A percentile compares a stretch with the other conserved stretches of the same genome.
These are phyloP conservation scores for Wickerhamiella hasegawae DNA, from an alignment of 805 yeast species.

Conservation along the genomic window DNA sequence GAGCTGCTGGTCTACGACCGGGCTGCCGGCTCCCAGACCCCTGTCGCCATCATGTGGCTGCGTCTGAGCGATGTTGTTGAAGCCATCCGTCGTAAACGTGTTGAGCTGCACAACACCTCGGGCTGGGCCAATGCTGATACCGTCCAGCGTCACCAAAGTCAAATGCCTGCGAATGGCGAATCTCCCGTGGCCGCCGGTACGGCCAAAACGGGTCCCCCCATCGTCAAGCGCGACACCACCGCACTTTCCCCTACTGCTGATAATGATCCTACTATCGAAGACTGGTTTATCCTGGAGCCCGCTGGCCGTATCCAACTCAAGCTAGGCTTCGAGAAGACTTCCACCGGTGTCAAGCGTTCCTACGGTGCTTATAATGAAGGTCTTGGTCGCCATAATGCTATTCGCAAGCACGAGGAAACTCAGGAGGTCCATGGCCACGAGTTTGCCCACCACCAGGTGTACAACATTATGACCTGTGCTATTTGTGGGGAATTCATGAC, in stretches of 20 bases:
- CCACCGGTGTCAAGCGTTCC: conserved; percentile 2
- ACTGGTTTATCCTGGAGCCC: conserved; percentile 90
- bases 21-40: conserved; percentile 40
- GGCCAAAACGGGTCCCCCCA: neutral
- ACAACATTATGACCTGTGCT: conserved; percentile 94
- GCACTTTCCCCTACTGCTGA: neutral
- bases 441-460: conserved; percentile 76
- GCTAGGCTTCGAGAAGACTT: conserved; percentile 49
- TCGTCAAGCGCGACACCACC: neutral
- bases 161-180: neutral
- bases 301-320: conserved; percentile 75
- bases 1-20: conserved; percentile 80
- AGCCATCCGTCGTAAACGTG: conserved; percentile 82
- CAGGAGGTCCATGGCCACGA: conserved; percentile 95
- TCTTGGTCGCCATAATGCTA: conserved; percentile 93
- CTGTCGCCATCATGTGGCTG: conserved; percentile 89
- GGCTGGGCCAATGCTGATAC: conserved; percentile 76
- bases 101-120: conserved; percentile 46
- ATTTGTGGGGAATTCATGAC: conserved; percentile 89
- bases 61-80: conserved; percentile 83
- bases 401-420: conserved; percentile 69
- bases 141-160: conserved; percentile 14
- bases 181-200: neutral
- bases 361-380: conserved; percentile 18
- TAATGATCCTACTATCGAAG: conserved; percentile 28